Conservation (phyloP, 495 filamentous ascomycete species). For the Aspergillus affinis region DNA sequence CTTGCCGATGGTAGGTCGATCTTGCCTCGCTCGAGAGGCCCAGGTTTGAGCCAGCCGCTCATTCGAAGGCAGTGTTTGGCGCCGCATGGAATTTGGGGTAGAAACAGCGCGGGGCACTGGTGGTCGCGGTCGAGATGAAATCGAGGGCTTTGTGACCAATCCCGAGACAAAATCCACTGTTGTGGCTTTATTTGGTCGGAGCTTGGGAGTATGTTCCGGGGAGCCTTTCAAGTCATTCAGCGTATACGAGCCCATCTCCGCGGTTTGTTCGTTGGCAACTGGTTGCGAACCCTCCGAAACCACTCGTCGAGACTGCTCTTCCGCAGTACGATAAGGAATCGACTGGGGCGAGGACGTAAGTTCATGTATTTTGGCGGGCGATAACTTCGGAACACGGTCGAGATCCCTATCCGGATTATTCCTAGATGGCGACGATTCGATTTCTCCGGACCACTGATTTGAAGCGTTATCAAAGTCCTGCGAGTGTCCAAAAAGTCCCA, state of each 20-base stretch:
- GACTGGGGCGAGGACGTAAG: conserved; percentile 56
- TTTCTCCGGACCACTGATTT: conserved; percentile 14
- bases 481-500: conserved; percentile 23
- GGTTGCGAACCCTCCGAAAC: conserved; percentile 26
- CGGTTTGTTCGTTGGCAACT: conserved; percentile 9
- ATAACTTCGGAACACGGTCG: conserved; percentile 50
- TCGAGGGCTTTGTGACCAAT: conserved; percentile 19
- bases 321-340: conserved; percentile 39
- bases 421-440: conserved; percentile 16
- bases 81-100: conserved; percentile 27
- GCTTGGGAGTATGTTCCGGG: conserved; percentile 20
- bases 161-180: conserved; percentile 22
- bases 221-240: conserved; percentile 18
- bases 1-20: conserved; percentile 29
- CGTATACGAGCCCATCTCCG: conserved; percentile 16
- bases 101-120: conserved; percentile 37
- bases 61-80: conserved; percentile 18
- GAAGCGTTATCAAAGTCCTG: conserved; percentile 8
- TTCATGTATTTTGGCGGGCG: conserved; percentile 53
- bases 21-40: conserved; percentile 37
- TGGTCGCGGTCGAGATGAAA: conserved; percentile 32
- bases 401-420: conserved; percentile 30
- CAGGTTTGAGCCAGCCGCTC: conserved; percentile 43
- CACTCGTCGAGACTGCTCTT: conserved; percentile 23
- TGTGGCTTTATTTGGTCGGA: conserved; percentile 27